These are phyloP conservation scores for Kazachstania taianensis DNA, from an alignment of 805 yeast species.

Conservation along the genomic window DNA sequence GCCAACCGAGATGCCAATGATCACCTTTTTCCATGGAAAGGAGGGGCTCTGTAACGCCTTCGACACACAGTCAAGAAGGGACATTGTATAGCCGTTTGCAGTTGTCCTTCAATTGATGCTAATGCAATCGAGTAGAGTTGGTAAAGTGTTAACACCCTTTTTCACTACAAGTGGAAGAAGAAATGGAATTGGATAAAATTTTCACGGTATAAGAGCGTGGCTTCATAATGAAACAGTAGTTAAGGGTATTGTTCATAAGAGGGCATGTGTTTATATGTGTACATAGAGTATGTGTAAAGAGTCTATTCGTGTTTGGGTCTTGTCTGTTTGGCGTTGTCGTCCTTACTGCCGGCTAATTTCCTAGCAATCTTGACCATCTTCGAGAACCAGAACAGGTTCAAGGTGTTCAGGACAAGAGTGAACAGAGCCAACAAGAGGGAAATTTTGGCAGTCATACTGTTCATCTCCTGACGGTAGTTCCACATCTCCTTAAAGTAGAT, in stretches of 20 bases:
- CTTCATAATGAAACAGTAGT: no score
- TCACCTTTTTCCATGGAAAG: conserved; percentile 71
- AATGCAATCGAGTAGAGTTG: background rate
- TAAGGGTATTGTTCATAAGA: no score
- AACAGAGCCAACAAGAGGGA: background rate
- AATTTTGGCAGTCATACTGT: conserved; percentile 37
- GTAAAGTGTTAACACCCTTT: no score
- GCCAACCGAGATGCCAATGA: conserved; percentile 64
- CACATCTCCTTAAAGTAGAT: conserved; percentile 40
- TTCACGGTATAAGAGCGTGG: no score
- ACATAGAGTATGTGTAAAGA: no score
- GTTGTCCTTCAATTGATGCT: background rate
- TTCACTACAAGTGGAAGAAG: background rate
- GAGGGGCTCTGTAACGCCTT: conserved; percentile 7
- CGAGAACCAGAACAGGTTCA: conserved; percentile 79
- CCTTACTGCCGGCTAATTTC: conserved; percentile 34
- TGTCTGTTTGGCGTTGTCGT: no score
- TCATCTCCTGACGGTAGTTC: conserved; percentile 35
- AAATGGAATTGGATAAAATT: background rate
- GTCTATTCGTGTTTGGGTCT: no score
- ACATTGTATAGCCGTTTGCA: background rate
- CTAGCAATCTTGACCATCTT: conserved; percentile 76
- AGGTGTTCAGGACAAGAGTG: conserved; percentile 46
- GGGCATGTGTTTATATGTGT: no score
- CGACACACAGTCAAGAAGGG: background rate